Evolutionary conservation across 345 rosid genomes (phyloP).

Genomic region (Alliaria petiolata): DNA sequence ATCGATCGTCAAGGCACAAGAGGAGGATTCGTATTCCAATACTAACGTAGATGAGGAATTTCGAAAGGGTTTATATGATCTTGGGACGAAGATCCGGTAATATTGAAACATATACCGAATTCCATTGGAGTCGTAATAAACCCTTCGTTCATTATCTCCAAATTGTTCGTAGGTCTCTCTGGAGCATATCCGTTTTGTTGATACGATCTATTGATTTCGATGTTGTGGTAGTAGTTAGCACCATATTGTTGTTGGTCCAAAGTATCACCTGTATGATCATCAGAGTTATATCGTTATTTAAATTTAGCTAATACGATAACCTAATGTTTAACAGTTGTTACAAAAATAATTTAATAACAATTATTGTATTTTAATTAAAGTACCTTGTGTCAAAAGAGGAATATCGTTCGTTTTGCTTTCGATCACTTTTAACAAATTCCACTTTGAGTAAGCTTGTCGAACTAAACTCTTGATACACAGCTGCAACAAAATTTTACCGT

Average conservation of each 20-base stretch:
- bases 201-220: slow-evolving; percentile 20
- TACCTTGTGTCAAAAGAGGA: slow-evolving; percentile 62
- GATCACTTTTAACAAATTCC: slow-evolving; percentile 47
- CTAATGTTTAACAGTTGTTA: not conserved
- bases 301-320: not conserved
- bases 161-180: slow-evolving; percentile 12
- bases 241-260: slow-evolving; percentile 40
- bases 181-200: slow-evolving; percentile 28
- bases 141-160: slow-evolving; percentile 25
- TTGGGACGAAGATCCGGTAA: slow-evolving; percentile 42
- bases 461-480: slow-evolving; percentile 42
- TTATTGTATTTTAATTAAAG: not conserved
- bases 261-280: slow-evolving; percentile 34
- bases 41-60: slow-evolving; percentile 1
- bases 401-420: slow-evolving; percentile 42
- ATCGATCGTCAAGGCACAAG: not conserved
- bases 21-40: not conserved
- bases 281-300: not conserved
- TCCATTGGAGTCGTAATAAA: slow-evolving; percentile 13
- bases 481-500: slow-evolving; percentile 33
- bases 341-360: not conserved
- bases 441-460: slow-evolving; percentile 50
- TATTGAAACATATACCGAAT: slow-evolving; percentile 21
- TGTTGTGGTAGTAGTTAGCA: slow-evolving; percentile 32
- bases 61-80: slow-evolving; percentile 33